Base-by-base conservation (phyloP, 768 basidiomycete species). In the Udeniomyces megalosporus region DNA sequence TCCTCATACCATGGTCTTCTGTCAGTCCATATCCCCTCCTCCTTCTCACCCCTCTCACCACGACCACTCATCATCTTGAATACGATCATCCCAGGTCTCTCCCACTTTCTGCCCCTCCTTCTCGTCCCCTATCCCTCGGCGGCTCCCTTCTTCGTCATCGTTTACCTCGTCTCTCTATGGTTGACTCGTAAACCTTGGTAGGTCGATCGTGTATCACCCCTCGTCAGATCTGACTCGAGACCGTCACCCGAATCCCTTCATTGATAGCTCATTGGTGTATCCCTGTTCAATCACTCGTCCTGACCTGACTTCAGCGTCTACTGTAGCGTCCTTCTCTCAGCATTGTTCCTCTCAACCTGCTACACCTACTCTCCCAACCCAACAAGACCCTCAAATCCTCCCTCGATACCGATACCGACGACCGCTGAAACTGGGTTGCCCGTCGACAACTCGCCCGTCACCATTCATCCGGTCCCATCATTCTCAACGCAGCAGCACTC, bases 141-240 rank as follows among this genome's bases (percentile, higher is more conserved):
- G 20, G 47, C 58, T 1, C 58, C 58, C 29, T 32, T 60, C 7
- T 60, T 60, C 22, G 50, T 52, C n/a, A 46, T 26, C 3, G 28
- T 60, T 7, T 60, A 60, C 42, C 48, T 60, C 32, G 35, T 60
- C 12, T 60, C 58, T 12, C 32, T 60, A 29, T 60, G 31, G 28
- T 31, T 60, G 38, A 26, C 49, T 1, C 28, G 29, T 14, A 49
- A 60, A 17, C 58, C 58, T 17, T 60, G 58, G 58, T 60, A 31
- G 28, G 26, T 3, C 45, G 47, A 22, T 22, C 44, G 22, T 26
- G 7, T 29, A 26, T 29, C 24, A 15, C 26, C 15, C 24, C 32
- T 58, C 32, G 20, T 32, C 22, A 20, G 22, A 24, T 38, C 31
- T 17, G 22, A 26, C 32, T 3, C 7, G 26, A 17, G 20, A 22